Base-by-base conservation (phyloP, 805 yeast species). In the Zygosaccharomyces kombuchaensis region DNA sequence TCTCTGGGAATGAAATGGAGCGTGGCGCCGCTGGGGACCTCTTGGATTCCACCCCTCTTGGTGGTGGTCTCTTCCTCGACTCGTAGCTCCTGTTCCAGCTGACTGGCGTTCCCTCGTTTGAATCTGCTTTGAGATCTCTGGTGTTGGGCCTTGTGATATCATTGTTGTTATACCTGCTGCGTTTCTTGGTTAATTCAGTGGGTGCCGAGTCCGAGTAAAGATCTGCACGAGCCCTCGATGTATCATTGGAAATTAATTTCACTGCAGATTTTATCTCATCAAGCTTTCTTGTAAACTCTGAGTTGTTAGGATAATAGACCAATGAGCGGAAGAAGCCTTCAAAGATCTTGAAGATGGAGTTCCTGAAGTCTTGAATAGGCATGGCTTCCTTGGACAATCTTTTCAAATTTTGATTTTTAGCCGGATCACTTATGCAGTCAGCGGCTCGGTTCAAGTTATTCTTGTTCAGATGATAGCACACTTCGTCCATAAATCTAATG, bases 401-500 rank as follows among this genome's bases (percentile, higher is more conserved):
- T 35, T 45, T 45, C 4, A 54, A 43, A 10, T 44, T 43, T n/a
- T 45, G 26, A 1, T 32, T 34, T 13, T 45, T 53, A 2, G 30
- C 16, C 13, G 42, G 46, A 38, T 57, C 54, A 6, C 51, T 51
- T 27, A 61, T 31, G 22, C 43, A 46, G 7, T 48, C 44, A 12
- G 48, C 25, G 9, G 54, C 52, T 14, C 47, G 47, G 10, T 38
- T 38, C 9, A 57, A 17, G 27, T 55, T 48, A 32, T 54, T 52
- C 17, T 44, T 44, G 9, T 45, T 43, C 27, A 61, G 36, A 36
- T 53, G 40, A 25, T 46, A 37, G 16, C 44, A 32, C 7, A 54
- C 46, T 17, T 59, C 61, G 36, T 54, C 53, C 52, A 61, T 51
- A 19, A 52, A 50, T 36, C 50, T 50, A 7, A 53, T 30, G 1